A percentile compares a stretch with the other conserved stretches of the same genome.
These are phyloP conservation scores for Bothriochloa decipiens DNA, from an alignment of 176 grass and related monocot genomes.

Conservation along the genomic window DNA sequence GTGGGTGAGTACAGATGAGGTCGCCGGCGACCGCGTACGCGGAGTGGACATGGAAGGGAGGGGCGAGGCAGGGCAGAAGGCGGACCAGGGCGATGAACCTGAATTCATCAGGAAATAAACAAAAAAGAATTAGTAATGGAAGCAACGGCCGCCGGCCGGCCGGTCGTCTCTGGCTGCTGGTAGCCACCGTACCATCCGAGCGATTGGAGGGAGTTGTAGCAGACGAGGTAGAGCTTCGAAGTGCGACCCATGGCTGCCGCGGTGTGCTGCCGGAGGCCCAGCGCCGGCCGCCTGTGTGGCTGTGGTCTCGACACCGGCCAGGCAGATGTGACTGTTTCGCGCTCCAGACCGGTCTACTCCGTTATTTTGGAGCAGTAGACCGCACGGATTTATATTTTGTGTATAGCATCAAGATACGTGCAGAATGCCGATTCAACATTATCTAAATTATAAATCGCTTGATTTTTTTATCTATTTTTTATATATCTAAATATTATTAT, in stretches of 20 bases:
- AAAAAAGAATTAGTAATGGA: background rate
- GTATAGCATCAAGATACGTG: background rate
- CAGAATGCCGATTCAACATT: background rate
- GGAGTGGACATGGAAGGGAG: conserved; percentile 46
- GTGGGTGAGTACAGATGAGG: conserved; percentile 58
- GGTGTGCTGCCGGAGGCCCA: no score
- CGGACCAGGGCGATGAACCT: conserved; percentile 72
- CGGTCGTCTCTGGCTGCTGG: background rate
- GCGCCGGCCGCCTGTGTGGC: conserved; percentile 7
- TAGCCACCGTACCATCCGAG: conserved; percentile 90
- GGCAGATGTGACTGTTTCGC: background rate
- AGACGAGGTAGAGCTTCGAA: conserved; percentile 69
- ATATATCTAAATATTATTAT: no score
- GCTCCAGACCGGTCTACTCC: background rate
- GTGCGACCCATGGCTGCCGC: conserved; percentile 50
- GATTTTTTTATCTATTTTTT: no score
- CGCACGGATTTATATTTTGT: no score
- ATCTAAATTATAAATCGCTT: background rate
- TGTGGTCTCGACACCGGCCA: background rate
- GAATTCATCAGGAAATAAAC: conserved; percentile 10
- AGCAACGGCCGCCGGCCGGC: background rate
- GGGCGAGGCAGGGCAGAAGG: conserved; percentile 46
- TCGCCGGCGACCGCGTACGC: conserved; percentile 66
- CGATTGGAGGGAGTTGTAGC: conserved; percentile 81
- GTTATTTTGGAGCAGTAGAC: background rate